These are phyloP conservation scores for Grosmannia serpens DNA, from an alignment of 2,329 filamentous ascomycete species.

Conservation along the genomic window DNA sequence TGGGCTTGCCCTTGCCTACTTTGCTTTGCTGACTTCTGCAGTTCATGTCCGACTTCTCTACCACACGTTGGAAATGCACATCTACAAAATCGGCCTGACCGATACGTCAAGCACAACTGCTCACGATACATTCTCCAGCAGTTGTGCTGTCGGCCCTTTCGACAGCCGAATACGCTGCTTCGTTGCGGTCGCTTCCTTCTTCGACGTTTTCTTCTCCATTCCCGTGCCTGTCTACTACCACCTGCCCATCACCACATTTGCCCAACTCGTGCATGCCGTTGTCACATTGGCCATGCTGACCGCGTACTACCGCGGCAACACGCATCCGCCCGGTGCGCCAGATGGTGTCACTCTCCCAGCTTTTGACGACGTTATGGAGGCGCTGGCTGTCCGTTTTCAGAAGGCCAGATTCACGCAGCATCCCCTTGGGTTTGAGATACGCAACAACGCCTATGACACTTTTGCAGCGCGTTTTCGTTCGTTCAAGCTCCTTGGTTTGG, in stretches of 20 bases:
- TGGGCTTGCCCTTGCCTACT: neutral
- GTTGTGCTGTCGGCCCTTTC: neutral
- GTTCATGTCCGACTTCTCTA: conserved; percentile 11
- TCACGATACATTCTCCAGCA: neutral
- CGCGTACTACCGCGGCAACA: conserved; percentile 11
- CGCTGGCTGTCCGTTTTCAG: conserved; percentile 9
- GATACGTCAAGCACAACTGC: neutral
- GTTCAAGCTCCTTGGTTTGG: conserved; percentile 9
- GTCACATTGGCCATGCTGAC: conserved; percentile 13
- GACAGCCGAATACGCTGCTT: conserved; percentile 9
- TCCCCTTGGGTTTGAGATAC: conserved; percentile 8
- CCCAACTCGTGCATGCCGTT: conserved; percentile 12
- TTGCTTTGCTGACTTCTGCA: neutral
- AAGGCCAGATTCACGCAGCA: conserved; percentile 4
- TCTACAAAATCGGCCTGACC: conserved; percentile 13
- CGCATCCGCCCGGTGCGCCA: neutral
- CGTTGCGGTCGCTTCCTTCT: conserved; percentile 8
- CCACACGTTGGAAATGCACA: conserved; percentile 11
- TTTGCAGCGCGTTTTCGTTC: conserved; percentile 13
- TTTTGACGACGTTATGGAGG: conserved; percentile 12
- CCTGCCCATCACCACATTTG: conserved; percentile 8
- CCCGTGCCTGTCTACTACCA: conserved; percentile 7
- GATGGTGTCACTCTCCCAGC: conserved; percentile 7
- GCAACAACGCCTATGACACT: conserved; percentile 9
- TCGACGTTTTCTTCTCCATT: conserved; percentile 11